Percentiles rank a stretch among this genome's conserved stretches.
These are phyloP conservation scores for Polychaeton citri DNA, from an alignment of 2,329 filamentous ascomycete genomes.

Conservation along the genomic window DNA sequence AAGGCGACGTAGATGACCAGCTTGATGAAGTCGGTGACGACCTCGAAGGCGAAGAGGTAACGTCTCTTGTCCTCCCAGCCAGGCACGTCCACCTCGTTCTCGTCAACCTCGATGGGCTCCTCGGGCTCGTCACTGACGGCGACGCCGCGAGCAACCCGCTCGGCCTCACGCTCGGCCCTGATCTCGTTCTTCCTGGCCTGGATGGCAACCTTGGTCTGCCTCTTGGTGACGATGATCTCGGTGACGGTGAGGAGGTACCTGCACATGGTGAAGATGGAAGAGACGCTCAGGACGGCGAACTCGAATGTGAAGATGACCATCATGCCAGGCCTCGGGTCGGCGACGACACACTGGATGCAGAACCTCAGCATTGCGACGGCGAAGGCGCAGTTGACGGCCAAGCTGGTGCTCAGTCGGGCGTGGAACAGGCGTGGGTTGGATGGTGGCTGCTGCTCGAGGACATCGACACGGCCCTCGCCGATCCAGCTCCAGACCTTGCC, in stretches of 20 bases:
- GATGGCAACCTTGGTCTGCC: constrained; percentile 59
- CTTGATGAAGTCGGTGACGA: constrained; percentile 73
- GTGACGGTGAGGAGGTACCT: constrained; percentile 68
- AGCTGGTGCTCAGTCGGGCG: constrained; percentile 61
- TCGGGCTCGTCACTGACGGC: constrained; percentile 33
- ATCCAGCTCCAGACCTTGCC: constrained; percentile 99
- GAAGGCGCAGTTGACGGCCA: constrained; percentile 67
- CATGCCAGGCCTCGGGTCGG: constrained; percentile 86
- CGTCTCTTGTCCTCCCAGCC: constrained; percentile 95
- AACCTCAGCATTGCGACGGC: constrained; percentile 71
- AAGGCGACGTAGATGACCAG: constrained; percentile 80
- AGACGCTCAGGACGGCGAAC: constrained; percentile 74
- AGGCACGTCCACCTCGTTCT: constrained; percentile 87
- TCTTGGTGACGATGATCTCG: constrained; percentile 61
- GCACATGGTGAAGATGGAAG: constrained; percentile 63
- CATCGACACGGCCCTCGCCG: constrained; percentile 83
- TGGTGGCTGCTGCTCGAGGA: constrained; percentile 88
- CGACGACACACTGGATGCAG: constrained; percentile 67
- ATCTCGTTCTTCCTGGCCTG: constrained; percentile 57
- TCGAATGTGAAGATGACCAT: constrained; percentile 99
- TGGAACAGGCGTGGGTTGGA: constrained; percentile 83
- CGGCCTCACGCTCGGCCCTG: constrained; percentile 37
- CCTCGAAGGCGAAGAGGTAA: constrained; percentile 78
- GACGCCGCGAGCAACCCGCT: constrained; percentile 20
- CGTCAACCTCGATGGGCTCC: constrained; percentile 53